Conservation (phyloP, 2,329 filamentous ascomycete species). For the Colletotrichum aenigma region DNA sequence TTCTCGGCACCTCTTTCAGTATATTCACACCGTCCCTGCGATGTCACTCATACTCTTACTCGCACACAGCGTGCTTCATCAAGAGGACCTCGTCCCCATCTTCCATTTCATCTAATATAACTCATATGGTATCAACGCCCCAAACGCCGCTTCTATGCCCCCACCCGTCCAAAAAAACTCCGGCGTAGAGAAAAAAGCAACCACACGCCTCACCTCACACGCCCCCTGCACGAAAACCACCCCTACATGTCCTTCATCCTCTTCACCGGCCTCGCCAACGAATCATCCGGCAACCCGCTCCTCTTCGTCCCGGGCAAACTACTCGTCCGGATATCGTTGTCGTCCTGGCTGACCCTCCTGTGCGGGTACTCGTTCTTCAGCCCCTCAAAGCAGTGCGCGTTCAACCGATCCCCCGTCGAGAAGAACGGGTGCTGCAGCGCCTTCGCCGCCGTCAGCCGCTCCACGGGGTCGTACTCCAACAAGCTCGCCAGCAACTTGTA, state of each 20-base stretch:
- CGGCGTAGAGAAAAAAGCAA: not conserved
- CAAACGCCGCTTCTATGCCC: not conserved
- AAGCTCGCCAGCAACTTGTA: conserved; percentile 82
- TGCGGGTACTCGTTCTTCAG: conserved; percentile 88
- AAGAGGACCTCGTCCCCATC: not conserved
- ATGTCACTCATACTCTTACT: no score
- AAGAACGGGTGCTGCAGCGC: conserved; percentile 95
- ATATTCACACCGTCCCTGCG: not conserved
- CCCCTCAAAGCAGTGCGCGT: conserved; percentile 88
- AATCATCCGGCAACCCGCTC: conserved; percentile 83
- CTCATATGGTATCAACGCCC: not conserved
- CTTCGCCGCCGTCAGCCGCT: conserved; percentile 83
- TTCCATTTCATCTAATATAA: not conserved
- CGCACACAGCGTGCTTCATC: not conserved
- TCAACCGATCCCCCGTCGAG: conserved; percentile 72
- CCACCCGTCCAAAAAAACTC: not conserved
- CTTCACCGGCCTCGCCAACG: conserved; percentile 66
- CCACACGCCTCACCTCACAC: not conserved
- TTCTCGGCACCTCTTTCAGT: not conserved
- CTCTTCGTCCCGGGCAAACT: conserved; percentile 91
- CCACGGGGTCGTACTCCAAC: conserved; percentile 91
- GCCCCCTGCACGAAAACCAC: not conserved
- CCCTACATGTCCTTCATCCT: conserved; percentile 58
- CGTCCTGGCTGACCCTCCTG: conserved; percentile 88
- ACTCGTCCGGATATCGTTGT: conserved; percentile 92